These are phyloP conservation scores for Amanita polypyramis DNA, from an alignment of 768 basidiomycete species.

Conservation along the genomic window DNA sequence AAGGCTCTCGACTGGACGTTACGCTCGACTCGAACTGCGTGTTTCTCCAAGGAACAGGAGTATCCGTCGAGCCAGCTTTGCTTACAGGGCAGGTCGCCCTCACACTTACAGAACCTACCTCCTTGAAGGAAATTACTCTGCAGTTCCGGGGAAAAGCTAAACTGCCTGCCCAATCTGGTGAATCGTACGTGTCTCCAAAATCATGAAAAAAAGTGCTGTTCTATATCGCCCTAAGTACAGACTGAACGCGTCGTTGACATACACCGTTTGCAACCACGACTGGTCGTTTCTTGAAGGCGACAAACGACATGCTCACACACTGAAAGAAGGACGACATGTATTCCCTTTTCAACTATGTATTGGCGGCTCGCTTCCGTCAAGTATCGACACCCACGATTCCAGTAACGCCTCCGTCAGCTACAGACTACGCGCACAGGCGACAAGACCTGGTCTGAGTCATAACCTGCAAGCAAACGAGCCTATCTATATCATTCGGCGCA, in stretches of 20 bases:
- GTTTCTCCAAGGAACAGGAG: constrained; percentile 67
- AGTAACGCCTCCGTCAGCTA: constrained; percentile 70
- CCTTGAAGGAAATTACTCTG: constrained; percentile 77
- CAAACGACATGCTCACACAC: constrained; percentile 69
- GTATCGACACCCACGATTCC: constrained; percentile 41
- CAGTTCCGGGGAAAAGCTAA: constrained; percentile 78
- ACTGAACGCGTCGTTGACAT: constrained; percentile 36
- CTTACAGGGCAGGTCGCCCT: constrained; percentile 78
- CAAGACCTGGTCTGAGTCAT: constrained; percentile 53
- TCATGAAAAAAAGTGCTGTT: background rate
- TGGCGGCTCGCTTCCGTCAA: constrained; percentile 78
- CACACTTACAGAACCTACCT: constrained; percentile 70
- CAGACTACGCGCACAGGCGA: constrained; percentile 81
- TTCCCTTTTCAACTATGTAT: constrained; percentile 90
- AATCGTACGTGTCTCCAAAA: constrained; percentile 31
- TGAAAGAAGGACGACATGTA: constrained; percentile 90
- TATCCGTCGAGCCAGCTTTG: constrained; percentile 72
- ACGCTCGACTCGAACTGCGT: constrained; percentile 61
- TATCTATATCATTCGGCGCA: constrained; percentile 63
- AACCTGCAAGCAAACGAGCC: constrained; percentile 51
- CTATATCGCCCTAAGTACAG: constrained; percentile 16
- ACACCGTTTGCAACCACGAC: constrained; percentile 69
- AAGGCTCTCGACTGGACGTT: constrained; percentile 61
- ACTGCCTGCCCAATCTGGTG: constrained; percentile 45
- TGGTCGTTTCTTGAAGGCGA: constrained; percentile 90